phyloP scores from a whole-genome alignment of 176 grass and related monocot species.

The Hordeum marinum region DNA sequence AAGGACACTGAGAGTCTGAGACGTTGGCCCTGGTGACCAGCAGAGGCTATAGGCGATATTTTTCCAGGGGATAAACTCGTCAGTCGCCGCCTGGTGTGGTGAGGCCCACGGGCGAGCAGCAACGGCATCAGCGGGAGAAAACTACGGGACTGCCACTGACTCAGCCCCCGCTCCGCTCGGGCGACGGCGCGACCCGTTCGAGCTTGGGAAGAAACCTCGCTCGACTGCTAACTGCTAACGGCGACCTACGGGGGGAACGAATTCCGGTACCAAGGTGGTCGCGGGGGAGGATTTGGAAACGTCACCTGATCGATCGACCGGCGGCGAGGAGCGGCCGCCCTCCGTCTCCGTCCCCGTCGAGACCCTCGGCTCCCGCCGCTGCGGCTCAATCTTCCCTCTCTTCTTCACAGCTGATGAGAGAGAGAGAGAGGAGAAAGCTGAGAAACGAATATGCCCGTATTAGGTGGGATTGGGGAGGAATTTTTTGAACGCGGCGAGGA shows the following conservation, averaged over 20 bases:
- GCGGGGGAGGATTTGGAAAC: no score
- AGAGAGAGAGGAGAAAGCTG: background rate
- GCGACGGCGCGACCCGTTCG: background rate
- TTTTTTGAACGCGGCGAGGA: background rate
- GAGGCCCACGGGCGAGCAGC: background rate
- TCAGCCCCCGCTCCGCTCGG: background rate
- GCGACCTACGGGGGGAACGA: background rate
- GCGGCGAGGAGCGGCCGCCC: background rate
- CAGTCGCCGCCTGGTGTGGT: background rate
- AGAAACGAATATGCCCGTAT: background rate
- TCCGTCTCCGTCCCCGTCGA: background rate
- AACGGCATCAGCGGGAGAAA: background rate
- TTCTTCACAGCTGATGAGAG: background rate
- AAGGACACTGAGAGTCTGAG: background rate
- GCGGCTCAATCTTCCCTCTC: background rate
- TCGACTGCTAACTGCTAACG: background rate
- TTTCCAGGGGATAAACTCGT: background rate
- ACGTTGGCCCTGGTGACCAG: background rate
- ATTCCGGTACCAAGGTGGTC: background rate
- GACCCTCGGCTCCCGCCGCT: background rate
- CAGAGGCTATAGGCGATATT: background rate
- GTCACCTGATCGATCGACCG: constrained; percentile 9
- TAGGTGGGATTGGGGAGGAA: background rate
- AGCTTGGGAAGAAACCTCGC: background rate
- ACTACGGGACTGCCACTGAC: constrained; percentile 21